These are phyloP conservation scores for Didymella sp. DNA, from an alignment of 2,329 filamentous ascomycete genomes.

Conservation along the genomic window DNA sequence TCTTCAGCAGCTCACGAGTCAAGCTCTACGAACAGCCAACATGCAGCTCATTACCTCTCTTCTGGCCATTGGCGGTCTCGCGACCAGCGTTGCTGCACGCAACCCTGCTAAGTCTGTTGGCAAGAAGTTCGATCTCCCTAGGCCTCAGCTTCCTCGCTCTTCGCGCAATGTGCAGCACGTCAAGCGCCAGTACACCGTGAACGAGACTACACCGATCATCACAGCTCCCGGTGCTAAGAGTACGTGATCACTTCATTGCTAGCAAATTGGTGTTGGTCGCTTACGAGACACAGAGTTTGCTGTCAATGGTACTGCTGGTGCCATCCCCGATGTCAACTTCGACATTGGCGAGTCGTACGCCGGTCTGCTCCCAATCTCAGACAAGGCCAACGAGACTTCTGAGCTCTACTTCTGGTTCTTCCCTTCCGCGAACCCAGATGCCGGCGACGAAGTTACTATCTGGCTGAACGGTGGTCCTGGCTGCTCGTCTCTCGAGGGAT, in stretches of 20 bases:
- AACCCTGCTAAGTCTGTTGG: conserved; percentile 38
- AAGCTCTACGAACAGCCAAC: conserved; percentile 5
- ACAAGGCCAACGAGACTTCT: conserved; percentile 54
- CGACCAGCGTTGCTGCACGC: conserved; percentile 36
- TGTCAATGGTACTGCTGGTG: conserved; percentile 48
- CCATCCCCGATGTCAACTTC: conserved; percentile 58
- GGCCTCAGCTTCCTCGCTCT: conserved; percentile 38
- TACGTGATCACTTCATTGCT: not conserved
- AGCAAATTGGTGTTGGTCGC: not conserved
- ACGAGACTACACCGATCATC: conserved; percentile 43
- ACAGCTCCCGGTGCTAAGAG: conserved; percentile 23
- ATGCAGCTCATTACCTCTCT: conserved; percentile 45
- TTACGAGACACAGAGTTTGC: conserved; percentile 39
- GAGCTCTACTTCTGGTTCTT: conserved; percentile 65
- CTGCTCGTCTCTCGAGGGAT: conserved; percentile 56
- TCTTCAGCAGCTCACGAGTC: conserved; percentile 10
- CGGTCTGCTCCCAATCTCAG: conserved; percentile 29
- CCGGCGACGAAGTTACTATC: conserved; percentile 59
- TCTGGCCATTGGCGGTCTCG: conserved; percentile 40
- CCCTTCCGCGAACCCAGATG: conserved; percentile 58
- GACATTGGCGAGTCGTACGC: conserved; percentile 56
- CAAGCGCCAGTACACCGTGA: conserved; percentile 32
- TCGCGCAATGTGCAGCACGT: conserved; percentile 25
- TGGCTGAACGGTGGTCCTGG: conserved; percentile 57
- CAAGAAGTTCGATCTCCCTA: conserved; percentile 39